These are phyloP conservation scores for Lentinula boryana DNA, from an alignment of 768 basidiomycete genomes.

Conservation along the genomic window DNA sequence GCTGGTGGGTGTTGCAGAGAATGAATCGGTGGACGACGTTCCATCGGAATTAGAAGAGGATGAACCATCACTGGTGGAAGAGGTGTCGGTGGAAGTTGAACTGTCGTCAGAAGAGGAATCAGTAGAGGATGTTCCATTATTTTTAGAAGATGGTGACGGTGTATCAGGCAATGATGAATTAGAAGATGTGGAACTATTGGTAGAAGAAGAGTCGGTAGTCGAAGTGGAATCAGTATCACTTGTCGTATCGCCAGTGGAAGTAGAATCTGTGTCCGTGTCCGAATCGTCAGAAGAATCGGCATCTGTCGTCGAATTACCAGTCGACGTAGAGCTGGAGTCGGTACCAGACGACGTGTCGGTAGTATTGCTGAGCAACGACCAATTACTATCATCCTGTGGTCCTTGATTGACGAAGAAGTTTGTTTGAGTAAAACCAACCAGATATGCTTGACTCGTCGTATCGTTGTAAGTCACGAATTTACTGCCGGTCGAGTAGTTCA, in stretches of 20 bases:
- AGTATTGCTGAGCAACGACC: background rate
- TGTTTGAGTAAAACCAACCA: constrained; percentile 1
- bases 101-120: background rate
- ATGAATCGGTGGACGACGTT: background rate
- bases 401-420: background rate
- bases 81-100: background rate
- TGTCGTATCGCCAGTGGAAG: background rate
- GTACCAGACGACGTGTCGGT: background rate
- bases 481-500: background rate
- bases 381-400: background rate
- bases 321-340: background rate
- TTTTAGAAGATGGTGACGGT: background rate
- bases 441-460: background rate
- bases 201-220: background rate
- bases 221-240: background rate
- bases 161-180: background rate
- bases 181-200: background rate
- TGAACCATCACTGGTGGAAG: background rate
- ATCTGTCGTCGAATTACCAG: background rate
- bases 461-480: constrained; percentile 4
- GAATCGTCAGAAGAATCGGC: background rate
- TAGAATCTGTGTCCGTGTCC: background rate
- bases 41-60: background rate
- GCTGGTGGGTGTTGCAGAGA: background rate
- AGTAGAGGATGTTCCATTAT: background rate